Base-by-base conservation (phyloP, 192 early-diverging fungal genomes). In the Coemansia sp. region DNA sequence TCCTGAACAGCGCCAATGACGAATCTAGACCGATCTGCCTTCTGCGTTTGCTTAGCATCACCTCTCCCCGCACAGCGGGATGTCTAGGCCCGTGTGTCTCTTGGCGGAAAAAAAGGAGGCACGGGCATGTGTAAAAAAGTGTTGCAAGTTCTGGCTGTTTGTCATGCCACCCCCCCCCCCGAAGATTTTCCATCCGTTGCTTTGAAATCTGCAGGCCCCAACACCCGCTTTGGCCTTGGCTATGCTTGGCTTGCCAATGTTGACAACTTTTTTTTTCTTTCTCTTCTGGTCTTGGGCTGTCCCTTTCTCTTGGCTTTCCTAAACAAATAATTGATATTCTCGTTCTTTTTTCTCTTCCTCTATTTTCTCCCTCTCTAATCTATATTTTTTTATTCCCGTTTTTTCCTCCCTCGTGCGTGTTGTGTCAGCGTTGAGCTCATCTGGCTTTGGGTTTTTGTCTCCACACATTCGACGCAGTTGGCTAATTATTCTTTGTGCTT, bases 321-420 rank as follows among this genome's bases (percentile, higher is more conserved):
- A 19, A 49, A 42, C 30, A 59, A 67, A 16, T 21, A 21, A 30
- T 61, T 61, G 40, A 37, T 68, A 30, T 61, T 61, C 55, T 68
- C 28, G 26, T 23, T 14, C 23, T 49, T 38, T 46, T 21, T 16
- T 49, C 46, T 33, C 38, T 33, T 39, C 16, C 53, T 33, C 33
- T 61, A 43, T 40, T 61, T 50, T 30, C 14, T 33, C 37, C 30
- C 14, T 37, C 46, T 35, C 37, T 61, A 52, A 59, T 39, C 43
- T 62, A 62, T 32, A 33, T 55, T 58, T 37, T 37, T 49, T 57
- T 33, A 39, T 33, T 39, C 16, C 46, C 28, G 23, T 61, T 53
- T 8, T 8, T 21, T 26, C 30, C 8, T 4, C 55, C 14, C 55
- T 7, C 55, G 28, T 32, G 55, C 30, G 55, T 58, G 55, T 33